Base-by-base conservation (phyloP, 371 early-diverging fungal genomes). In the Mortierella sp. region DNA sequence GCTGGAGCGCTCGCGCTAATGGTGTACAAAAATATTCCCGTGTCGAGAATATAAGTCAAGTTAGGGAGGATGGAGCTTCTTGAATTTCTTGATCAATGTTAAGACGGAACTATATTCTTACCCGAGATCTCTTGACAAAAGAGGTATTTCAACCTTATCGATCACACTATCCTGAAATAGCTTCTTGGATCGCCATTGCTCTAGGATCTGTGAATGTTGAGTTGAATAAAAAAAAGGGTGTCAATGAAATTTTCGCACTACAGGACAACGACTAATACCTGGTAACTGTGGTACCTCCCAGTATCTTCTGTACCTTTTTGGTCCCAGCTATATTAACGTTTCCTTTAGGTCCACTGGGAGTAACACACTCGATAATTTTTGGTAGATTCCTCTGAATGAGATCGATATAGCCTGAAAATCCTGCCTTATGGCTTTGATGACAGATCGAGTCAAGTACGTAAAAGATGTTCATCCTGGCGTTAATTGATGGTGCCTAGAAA, bases 371-470 rank as follows among this genome's bases (percentile, higher is more conserved):
- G 20, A 94, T 83, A 16, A 93, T 88, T 16, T 83, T 84, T 3
- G 84, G 72, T 10, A 93, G 73, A 73, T 92, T 92, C 40, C 77
- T 84, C 32, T 84, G 87, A 32, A 94, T 85, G 47, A 93, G 86
- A 1, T 91, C 90, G 6, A 84, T 77, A 84, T 94, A 94, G 8
- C 88, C 87, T 10, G 85, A 68, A 51, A 88, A 89, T 40, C 87
- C 86, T 35, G 86, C 75, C 60, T 89, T 89, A 64, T 84, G 83
- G 66, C 91, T 87, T 39, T 87, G 86, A 10, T 87, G 86, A 59
- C 92, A 90, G 40, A 94, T 89, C 47, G 92, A 88, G 77, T 94
- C 94, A 58, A 94, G 75, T 2, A 93, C 90, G 72, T 92, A 92
- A n/a, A 95, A 85, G 14, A 95, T 87, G 85, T 93, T 93, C 78